Percentiles rank a stretch among this genome's conserved stretches.
phyloP scores from a whole-genome alignment of 2,329 filamentous ascomycete species.

The Arthrobotrys megalospora region DNA sequence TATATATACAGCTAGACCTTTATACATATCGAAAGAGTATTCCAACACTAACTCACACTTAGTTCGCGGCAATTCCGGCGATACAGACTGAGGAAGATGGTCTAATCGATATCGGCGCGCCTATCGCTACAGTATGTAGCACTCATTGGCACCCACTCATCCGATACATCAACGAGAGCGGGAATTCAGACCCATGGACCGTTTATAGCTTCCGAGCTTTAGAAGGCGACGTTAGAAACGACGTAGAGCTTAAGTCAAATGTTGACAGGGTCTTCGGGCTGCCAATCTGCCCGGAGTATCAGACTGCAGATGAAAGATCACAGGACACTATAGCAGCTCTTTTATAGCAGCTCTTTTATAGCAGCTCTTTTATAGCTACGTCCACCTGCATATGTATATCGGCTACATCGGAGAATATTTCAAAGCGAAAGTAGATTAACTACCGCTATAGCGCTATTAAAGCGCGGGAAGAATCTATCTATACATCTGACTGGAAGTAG shows the following conservation, averaged over 20 bases:
- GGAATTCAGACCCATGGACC: not conserved
- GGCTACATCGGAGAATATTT: too few species aligned
- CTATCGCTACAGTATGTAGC: not conserved
- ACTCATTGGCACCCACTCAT: not conserved
- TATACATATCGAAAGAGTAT: not conserved
- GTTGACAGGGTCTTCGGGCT: not conserved
- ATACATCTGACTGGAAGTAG: too few species aligned
- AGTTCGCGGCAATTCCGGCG: not conserved
- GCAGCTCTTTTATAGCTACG: too few species aligned
- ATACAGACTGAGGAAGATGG: not conserved
- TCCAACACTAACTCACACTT: not conserved
- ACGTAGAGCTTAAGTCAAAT: not conserved
- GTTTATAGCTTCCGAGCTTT: not conserved
- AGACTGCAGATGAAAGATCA: too few species aligned
- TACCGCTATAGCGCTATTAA: too few species aligned
- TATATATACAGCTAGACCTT: not conserved
- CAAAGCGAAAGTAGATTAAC: too few species aligned
- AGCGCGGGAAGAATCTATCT: too few species aligned
- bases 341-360: too few species aligned
- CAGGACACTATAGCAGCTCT: too few species aligned
- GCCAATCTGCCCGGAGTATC: too few species aligned
- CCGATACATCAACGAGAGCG: not conserved
- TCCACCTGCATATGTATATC: too few species aligned
- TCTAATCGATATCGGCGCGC: not conserved
- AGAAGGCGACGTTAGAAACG: not conserved